Base-by-base conservation (phyloP, 2,329 filamentous ascomycete genomes). In the Nothomitra cinnamomea region DNA sequence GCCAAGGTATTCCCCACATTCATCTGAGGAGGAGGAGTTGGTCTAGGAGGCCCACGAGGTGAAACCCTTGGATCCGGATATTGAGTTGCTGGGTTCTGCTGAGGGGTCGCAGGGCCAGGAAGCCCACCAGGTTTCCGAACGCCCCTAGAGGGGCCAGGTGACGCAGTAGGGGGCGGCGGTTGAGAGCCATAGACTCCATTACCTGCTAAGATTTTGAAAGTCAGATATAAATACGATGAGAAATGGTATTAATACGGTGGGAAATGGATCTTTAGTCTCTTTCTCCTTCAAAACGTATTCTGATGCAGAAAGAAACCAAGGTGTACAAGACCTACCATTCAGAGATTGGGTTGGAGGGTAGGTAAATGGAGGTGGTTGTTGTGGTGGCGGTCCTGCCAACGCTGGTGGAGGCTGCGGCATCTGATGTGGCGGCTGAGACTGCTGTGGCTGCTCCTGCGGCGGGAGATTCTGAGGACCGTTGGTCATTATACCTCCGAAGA, bases 401-500 rank as follows among this genome's bases (percentile, higher is more conserved):
- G 82, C 81, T 54, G 82, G 82, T 54, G 84, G 87, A 43, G 84
- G 85, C 67, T 87, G 87, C 51, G 82, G 80, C 71, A 85, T 84
- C 61, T 80, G 79, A 65, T 80, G 82, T 58, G 76, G 76, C 55
- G 75, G 72, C 62, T 75, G 76, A 58, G 76, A 74, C 64, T 75
- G 77, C 59, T 73, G 73, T 61, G 78, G 73, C 61, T 78, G 74
- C 67, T 80, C 78, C 57, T 74, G 74, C 58, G 85, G 85, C 58
- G 71, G 71, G 60, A 94, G 82, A 56, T 86, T 87, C 70, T 90
- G 87, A 57, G 78, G 80, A 67, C 82, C 81, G 59, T 90, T 90
- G 54, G 89, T 81, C 87, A 98, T 96, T 65, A 96, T 95, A 54
- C 87, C 88, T 60, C 87, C 88, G 65, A 98, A 96, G 41, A 96